phyloP scores from a whole-genome alignment of 2,329 filamentous ascomycete genomes.

The Aspergillus quadrilineatus region DNA sequence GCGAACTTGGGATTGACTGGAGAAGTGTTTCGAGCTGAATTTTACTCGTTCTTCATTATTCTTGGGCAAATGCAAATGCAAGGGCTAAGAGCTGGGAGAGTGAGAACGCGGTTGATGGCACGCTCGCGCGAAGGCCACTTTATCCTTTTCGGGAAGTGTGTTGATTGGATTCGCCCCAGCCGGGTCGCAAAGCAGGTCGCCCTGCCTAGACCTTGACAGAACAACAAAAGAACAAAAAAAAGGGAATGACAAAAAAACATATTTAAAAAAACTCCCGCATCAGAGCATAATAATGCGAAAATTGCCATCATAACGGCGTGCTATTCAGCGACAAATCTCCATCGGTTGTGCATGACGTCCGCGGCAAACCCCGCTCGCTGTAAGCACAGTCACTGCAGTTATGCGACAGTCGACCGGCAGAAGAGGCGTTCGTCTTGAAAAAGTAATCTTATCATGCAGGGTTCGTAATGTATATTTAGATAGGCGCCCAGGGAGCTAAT shows the following conservation, averaged over 20 bases:
- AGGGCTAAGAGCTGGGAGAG: slow-evolving; percentile 19
- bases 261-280: not conserved
- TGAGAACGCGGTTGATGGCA: slow-evolving; percentile 23
- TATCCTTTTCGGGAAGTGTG: slow-evolving; percentile 38
- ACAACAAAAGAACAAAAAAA: too few relatives aligned
- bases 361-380: not conserved
- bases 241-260: not conserved
- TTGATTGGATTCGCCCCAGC: slow-evolving; percentile 21
- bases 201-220: not conserved
- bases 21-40: not conserved
- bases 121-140: slow-evolving; percentile 34
- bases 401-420: not conserved
- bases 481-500: not conserved
- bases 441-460: not conserved
- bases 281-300: not conserved
- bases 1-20: not conserved
- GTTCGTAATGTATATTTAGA: not conserved
- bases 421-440: not conserved
- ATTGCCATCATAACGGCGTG: not conserved
- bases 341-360: not conserved
- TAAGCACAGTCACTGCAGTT: not conserved
- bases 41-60: not conserved
- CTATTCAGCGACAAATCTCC: not conserved
- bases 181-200: slow-evolving; percentile 8
- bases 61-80: slow-evolving; percentile 17